These are phyloP conservation scores for Phytophthora capsici DNA, from an alignment of 352 stramenopile species.

Conservation along the genomic window DNA sequence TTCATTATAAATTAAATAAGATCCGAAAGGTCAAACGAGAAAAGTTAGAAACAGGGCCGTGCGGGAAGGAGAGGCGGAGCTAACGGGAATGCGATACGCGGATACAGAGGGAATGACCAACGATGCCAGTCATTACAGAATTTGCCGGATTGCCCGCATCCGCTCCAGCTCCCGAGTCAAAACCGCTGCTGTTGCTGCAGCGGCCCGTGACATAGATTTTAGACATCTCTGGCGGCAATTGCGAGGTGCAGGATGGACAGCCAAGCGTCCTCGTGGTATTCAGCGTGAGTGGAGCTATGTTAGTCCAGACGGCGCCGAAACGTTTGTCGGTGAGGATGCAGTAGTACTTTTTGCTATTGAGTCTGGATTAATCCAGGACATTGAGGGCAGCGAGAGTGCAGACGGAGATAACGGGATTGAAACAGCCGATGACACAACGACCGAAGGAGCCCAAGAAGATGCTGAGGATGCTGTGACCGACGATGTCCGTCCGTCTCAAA, in stretches of 20 bases:
- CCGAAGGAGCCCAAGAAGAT: too few relatives aligned
- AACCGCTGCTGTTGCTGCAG: conserved; percentile 2
- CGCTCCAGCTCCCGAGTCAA: conserved; percentile 6
- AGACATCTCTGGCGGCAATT: conserved; percentile 18
- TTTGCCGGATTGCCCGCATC: conserved; percentile 18
- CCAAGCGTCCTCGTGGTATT: conserved; percentile 2
- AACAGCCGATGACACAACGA: too few relatives aligned
- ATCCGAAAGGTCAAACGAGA: conserved; percentile 7
- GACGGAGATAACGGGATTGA: too few relatives aligned
- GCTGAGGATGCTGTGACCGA: too few relatives aligned
- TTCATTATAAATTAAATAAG: conserved; percentile 17
- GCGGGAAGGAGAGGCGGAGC: background rate
- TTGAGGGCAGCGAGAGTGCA: too few relatives aligned
- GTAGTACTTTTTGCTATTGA: background rate
- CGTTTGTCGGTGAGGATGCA: conserved; percentile 9
- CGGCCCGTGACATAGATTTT: conserved; percentile 20
- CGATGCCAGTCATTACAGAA: too few relatives aligned
- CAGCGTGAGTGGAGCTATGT: too few relatives aligned
- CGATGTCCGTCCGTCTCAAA: too few relatives aligned
- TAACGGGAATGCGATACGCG: too few relatives aligned
- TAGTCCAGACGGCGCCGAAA: background rate
- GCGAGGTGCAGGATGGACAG: conserved; percentile 11
- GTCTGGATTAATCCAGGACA: too few relatives aligned
- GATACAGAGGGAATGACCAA: too few relatives aligned
- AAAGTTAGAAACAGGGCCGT: background rate